Percentiles rank a stretch among this genome's conserved stretches.
Conservation (phyloP, 2,329 filamentous ascomycete genomes). For the Penicillium glabrum region DNA sequence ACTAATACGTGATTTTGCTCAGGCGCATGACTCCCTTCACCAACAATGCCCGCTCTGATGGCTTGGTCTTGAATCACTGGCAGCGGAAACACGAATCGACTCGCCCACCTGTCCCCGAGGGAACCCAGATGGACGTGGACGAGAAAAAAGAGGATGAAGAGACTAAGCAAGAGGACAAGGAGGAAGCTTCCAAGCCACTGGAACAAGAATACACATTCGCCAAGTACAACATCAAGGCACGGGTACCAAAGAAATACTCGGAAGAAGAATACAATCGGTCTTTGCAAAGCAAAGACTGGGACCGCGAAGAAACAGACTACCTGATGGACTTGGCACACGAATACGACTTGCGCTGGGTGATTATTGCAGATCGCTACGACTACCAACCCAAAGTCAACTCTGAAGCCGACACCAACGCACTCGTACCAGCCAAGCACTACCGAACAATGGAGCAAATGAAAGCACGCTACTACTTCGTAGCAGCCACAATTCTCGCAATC, state of each 20-base stretch:
- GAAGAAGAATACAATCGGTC: constrained; percentile 81
- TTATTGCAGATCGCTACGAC: constrained; percentile 92
- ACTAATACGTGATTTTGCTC: constrained; percentile 31
- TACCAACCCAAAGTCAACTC: constrained; percentile 45
- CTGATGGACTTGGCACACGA: constrained; percentile 72
- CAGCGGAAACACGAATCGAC: constrained; percentile 59
- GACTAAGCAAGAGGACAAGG: constrained; percentile 36
- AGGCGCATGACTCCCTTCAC: constrained; percentile 72
- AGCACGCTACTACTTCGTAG: constrained; percentile 83
- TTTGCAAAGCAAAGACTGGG: constrained; percentile 76
- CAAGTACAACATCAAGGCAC: constrained; percentile 82
- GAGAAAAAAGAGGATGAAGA: constrained; percentile 38
- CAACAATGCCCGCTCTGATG: constrained; percentile 74
- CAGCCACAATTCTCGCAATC: constrained; percentile 76
- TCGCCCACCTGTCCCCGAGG: constrained; percentile 39
- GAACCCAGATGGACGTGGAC: constrained; percentile 36
- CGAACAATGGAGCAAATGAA: constrained; percentile 90
- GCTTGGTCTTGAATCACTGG: constrained; percentile 77
- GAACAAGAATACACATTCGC: constrained; percentile 64
- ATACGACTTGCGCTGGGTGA: constrained; percentile 84
- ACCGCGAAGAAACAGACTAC: constrained; percentile 91
- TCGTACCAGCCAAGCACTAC: constrained; percentile 43
- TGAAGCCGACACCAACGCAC: constrained; percentile 31
- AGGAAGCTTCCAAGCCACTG: constrained; percentile 29
- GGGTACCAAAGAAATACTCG: constrained; percentile 72